phyloP scores from a whole-genome alignment of 805 yeast species.

The Nakazawaea anatomiae region DNA sequence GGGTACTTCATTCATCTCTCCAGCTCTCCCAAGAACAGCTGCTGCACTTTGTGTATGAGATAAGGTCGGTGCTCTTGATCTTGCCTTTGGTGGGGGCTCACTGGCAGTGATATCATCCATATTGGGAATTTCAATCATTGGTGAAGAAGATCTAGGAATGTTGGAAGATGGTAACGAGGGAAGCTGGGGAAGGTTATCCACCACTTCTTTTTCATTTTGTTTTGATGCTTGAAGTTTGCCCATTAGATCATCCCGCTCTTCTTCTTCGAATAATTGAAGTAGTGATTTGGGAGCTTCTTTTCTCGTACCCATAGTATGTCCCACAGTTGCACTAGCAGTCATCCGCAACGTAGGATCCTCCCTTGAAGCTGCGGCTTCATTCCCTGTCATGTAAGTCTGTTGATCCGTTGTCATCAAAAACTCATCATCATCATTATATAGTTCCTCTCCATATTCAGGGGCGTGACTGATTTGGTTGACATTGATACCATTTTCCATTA shows the following conservation, averaged over 20 bases:
- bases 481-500: slow-evolving; percentile 63
- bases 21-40: slow-evolving; percentile 27
- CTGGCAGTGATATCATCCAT: slow-evolving; percentile 37
- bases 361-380: not conserved
- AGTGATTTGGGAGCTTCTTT: slow-evolving; percentile 69
- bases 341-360: slow-evolving; percentile 9
- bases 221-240: slow-evolving; percentile 6
- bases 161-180: slow-evolving; percentile 9
- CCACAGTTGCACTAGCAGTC: slow-evolving; percentile 1
- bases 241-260: slow-evolving; percentile 4
- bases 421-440: slow-evolving; percentile 10
- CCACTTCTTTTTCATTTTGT: not conserved
- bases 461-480: slow-evolving; percentile 13
- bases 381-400: slow-evolving; percentile 11
- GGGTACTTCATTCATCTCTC: slow-evolving; percentile 13
- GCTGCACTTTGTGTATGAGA: slow-evolving; percentile 39
- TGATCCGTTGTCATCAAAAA: slow-evolving; percentile 6
- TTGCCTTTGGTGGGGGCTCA: slow-evolving; percentile 12
- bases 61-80: slow-evolving; percentile 36
- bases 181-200: slow-evolving; percentile 8
- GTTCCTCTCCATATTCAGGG: slow-evolving; percentile 11
- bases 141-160: slow-evolving; percentile 40
- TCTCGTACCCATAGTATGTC: slow-evolving; percentile 15
- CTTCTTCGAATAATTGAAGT: slow-evolving; percentile 61
- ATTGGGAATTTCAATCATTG: slow-evolving; percentile 61